A percentile compares a stretch with the other conserved stretches of the same genome.
phyloP scores from a whole-genome alignment of 371 early-diverging fungal species.

The Mucor saturninus region DNA sequence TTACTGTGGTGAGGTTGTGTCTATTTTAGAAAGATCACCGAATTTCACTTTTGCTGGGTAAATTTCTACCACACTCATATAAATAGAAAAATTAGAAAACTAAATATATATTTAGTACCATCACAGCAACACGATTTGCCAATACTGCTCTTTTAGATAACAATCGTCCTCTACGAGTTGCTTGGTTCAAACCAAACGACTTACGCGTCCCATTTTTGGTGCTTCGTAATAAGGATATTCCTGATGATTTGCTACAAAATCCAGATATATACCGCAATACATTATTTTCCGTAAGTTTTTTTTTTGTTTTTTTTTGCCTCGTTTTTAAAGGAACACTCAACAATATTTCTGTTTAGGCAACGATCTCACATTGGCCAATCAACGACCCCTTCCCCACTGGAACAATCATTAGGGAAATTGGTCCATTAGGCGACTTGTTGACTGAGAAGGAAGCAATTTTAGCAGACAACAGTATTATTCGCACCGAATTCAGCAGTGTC shows the following conservation, averaged over 20 bases:
- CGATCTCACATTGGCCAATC: constrained; percentile 56
- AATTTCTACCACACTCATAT: background rate
- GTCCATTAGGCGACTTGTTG: constrained; percentile 64
- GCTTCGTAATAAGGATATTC: constrained; percentile 49
- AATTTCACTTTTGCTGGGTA: constrained; percentile 50
- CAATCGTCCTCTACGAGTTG: background rate
- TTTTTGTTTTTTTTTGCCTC: background rate
- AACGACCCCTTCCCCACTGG: constrained; percentile 53
- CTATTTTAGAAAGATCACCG: constrained; percentile 47
- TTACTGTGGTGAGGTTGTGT: constrained; percentile 48
- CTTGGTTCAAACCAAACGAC: constrained; percentile 65
- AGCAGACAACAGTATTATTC: constrained; percentile 54
- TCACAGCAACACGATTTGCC: background rate
- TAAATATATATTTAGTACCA: background rate
- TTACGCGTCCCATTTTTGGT: constrained; percentile 59
- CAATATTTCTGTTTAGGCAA: constrained; percentile 12
- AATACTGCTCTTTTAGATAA: background rate
- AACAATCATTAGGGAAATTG: constrained; percentile 48
- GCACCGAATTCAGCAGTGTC: constrained; percentile 47
- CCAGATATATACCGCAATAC: constrained; percentile 20
- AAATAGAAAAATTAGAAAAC: constrained; percentile 8
- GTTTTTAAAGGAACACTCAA: too few species aligned
- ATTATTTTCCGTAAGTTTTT: constrained; percentile 13
- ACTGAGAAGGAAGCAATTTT: constrained; percentile 69
- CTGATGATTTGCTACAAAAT: constrained; percentile 34